A percentile compares a stretch with the other conserved stretches of the same genome.
Evolutionary conservation across 1,284 basidiomycete species (phyloP).

Genomic region (Rugiboletus extremiorientalis): DNA sequence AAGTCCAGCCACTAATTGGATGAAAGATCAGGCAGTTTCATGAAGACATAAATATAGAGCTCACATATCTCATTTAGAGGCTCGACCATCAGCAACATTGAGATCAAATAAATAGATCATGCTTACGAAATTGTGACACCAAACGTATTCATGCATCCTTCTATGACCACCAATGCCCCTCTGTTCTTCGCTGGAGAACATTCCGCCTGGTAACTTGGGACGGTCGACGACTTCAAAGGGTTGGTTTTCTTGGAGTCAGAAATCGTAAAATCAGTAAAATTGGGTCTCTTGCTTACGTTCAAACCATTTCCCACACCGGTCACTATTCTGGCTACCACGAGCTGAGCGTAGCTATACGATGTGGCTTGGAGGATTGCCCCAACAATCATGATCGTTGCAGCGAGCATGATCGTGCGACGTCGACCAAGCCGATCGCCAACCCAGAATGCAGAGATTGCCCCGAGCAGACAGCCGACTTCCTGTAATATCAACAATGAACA

Average conservation of each 20-base stretch:
- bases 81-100: neutral
- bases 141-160: neutral
- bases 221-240: neutral
- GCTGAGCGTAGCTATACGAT: neutral
- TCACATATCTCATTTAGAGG: neutral
- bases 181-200: neutral
- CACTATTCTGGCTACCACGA: neutral
- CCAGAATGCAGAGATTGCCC: neutral
- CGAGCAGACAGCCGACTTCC: neutral
- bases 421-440: neutral
- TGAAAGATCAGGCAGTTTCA: too few relatives aligned
- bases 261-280: neutral
- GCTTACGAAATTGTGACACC: neutral
- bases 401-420: neutral
- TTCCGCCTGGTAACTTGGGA: neutral
- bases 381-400: neutral
- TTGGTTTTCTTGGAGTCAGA: neutral
- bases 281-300: neutral
- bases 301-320: neutral
- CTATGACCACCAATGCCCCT: neutral
- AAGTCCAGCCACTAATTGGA: neutral
- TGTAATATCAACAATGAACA: neutral
- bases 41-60: neutral
- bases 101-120: neutral
- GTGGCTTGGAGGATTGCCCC: neutral